phyloP scores from a whole-genome alignment of 345 rosid species.

The Luvunga scandens region DNA sequence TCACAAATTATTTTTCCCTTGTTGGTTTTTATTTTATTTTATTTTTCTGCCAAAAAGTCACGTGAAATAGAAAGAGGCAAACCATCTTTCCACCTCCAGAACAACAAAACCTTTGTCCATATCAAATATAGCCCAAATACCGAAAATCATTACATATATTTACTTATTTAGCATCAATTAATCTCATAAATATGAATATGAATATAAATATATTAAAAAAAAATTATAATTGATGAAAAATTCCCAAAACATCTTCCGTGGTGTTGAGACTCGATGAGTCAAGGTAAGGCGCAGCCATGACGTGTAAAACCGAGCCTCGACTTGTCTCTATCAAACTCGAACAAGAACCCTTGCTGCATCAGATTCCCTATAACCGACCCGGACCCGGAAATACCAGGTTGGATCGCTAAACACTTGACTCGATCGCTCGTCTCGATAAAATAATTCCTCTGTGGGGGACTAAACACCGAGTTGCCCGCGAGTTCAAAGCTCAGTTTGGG shows the following conservation, averaged over 20 bases:
- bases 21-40: too few relatives aligned
- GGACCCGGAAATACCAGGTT: conserved; percentile 38
- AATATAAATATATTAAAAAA: not conserved
- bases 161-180: not conserved
- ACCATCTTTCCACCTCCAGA: not conserved
- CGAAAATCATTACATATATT: not conserved
- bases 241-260: not conserved
- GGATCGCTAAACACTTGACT: conserved; percentile 69
- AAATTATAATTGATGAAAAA: not conserved
- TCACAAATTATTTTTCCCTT: too few relatives aligned
- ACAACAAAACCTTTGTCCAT: not conserved
- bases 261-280: conserved; percentile 11
- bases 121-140: not conserved
- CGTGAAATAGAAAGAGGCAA: not conserved
- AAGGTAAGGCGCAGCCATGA: conserved; percentile 59
- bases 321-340: conserved; percentile 69
- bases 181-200: not conserved
- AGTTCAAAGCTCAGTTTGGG: conserved; percentile 63
- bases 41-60: not conserved
- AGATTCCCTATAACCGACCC: conserved; percentile 87
- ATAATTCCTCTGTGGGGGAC: conserved; percentile 82
- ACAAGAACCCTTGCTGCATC: conserved; percentile 89
- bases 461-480: conserved; percentile 42
- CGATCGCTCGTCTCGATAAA: conserved; percentile 58
- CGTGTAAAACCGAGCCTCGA: conserved; percentile 82